These are phyloP conservation scores for Petunia axillaris DNA, from an alignment of 257 asterid species.

Conservation along the genomic window DNA sequence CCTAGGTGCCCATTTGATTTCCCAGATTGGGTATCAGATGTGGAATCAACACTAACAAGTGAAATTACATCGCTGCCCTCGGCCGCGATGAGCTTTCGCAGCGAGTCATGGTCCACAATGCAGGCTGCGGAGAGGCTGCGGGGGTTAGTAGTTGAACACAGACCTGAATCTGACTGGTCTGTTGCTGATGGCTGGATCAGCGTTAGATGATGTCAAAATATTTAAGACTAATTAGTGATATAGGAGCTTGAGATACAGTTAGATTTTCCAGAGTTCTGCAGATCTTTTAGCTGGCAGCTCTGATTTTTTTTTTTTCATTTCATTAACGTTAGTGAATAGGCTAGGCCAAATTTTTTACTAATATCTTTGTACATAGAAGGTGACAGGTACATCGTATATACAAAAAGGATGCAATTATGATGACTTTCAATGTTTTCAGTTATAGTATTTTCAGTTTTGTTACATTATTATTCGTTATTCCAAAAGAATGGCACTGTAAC, in stretches of 20 bases:
- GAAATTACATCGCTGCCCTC: constrained; percentile 53
- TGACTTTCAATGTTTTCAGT: background rate
- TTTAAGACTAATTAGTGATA: background rate
- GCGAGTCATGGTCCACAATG: constrained; percentile 32
- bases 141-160: constrained; percentile 32
- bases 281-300: constrained; percentile 28
- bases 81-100: constrained; percentile 31
- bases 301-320: background rate
- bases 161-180: constrained; percentile 50
- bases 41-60: constrained; percentile 34
- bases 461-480: background rate
- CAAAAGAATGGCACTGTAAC: background rate
- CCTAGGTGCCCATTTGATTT: constrained; percentile 80
- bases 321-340: background rate
- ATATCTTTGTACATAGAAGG: background rate
- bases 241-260: background rate
- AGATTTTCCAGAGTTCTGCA: constrained; percentile 27
- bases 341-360: constrained; percentile 13
- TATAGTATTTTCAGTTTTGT: background rate
- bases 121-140: constrained; percentile 49
- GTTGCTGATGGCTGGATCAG: constrained; percentile 67
- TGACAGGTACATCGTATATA: background rate
- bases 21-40: constrained; percentile 59
- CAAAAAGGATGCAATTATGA: background rate
- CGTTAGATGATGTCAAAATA: constrained; percentile 52